A percentile compares a stretch with the other conserved stretches of the same genome.
Conservation (phyloP, 345 rosid genomes). For the Boechera stricta region DNA sequence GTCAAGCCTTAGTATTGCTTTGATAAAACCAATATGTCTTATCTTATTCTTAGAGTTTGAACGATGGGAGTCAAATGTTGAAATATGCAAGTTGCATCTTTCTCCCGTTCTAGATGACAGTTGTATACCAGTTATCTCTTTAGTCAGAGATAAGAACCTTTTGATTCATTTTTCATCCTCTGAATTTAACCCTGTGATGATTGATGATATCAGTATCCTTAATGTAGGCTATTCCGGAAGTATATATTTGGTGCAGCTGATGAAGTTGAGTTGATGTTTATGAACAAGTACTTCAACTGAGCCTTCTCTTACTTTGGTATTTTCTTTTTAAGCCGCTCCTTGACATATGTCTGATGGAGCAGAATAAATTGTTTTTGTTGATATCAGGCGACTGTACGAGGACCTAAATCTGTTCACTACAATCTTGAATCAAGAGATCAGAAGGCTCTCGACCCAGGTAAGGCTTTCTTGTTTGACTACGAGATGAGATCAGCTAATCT, state of each 20-base stretch:
- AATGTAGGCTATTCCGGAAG: constrained; percentile 60
- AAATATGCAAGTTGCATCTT: neutral
- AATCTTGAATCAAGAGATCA: constrained; percentile 72
- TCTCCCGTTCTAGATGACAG: neutral
- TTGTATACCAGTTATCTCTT: neutral
- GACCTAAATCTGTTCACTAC: constrained; percentile 58
- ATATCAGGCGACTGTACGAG: constrained; percentile 61
- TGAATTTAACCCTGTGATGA: neutral
- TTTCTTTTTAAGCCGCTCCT: neutral
- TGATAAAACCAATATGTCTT: neutral
- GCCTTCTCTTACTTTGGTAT: constrained; percentile 14
- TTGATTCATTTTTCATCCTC: constrained; percentile 1
- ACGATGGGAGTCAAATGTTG: neutral
- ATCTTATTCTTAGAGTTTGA: neutral
- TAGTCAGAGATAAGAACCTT: constrained; percentile 1
- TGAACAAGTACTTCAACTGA: constrained; percentile 57
- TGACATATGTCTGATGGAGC: constrained; percentile 14
- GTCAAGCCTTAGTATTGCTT: neutral
- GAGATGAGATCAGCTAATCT: constrained; percentile 8
- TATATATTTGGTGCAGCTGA: constrained; percentile 70
- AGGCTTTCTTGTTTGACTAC: constrained; percentile 17
- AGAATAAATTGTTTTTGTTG: neutral
- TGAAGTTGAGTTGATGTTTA: constrained; percentile 71
- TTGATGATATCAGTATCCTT: constrained; percentile 23
- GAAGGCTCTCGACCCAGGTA: constrained; percentile 66